Evolutionary conservation across 192 early-diverging fungal genomes (phyloP).

Genomic region (Umbelopsis vinacea): DNA sequence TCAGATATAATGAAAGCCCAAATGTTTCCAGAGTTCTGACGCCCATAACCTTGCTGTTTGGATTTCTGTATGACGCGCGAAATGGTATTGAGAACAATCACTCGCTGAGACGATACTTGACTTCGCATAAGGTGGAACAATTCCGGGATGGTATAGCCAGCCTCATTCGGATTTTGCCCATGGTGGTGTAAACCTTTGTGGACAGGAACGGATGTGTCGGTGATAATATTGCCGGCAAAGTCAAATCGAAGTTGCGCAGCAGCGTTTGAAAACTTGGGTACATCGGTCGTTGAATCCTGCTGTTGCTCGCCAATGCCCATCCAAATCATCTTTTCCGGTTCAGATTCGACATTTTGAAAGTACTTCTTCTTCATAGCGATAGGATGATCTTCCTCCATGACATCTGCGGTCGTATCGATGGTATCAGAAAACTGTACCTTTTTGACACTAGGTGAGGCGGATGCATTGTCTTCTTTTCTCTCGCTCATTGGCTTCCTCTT

Average conservation of each 20-base stretch:
- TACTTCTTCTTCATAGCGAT: slow-evolving; percentile 54
- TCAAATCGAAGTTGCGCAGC: slow-evolving; percentile 73
- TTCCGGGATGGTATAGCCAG: slow-evolving; percentile 88
- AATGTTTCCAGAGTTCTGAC: slow-evolving; percentile 36
- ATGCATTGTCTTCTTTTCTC: slow-evolving; percentile 35
- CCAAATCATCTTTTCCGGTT: slow-evolving; percentile 73
- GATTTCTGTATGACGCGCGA: slow-evolving; percentile 60
- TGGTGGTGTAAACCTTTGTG: slow-evolving; percentile 88
- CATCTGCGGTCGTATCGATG: slow-evolving; percentile 17
- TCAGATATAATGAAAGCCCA: slow-evolving; percentile 45
- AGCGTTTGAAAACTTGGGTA: slow-evolving; percentile 23
- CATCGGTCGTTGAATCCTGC: slow-evolving; percentile 28
- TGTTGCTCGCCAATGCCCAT: slow-evolving; percentile 49
- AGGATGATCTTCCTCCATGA: slow-evolving; percentile 46
- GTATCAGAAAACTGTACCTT: slow-evolving; percentile 34
- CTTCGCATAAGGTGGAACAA: slow-evolving; percentile 81
- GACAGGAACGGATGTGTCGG: slow-evolving; percentile 54
- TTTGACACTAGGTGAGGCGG: neutral
- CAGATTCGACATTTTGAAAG: slow-evolving; percentile 56
- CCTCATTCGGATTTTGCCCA: slow-evolving; percentile 77
- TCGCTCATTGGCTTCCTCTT: slow-evolving; percentile 30
- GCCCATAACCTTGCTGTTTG: slow-evolving; percentile 37
- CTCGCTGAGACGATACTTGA: slow-evolving; percentile 78
- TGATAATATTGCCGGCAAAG: slow-evolving; percentile 74
- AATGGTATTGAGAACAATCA: slow-evolving; percentile 67